These are phyloP conservation scores for Pisolithus albus DNA, from an alignment of 768 basidiomycete genomes.

Conservation along the genomic window DNA sequence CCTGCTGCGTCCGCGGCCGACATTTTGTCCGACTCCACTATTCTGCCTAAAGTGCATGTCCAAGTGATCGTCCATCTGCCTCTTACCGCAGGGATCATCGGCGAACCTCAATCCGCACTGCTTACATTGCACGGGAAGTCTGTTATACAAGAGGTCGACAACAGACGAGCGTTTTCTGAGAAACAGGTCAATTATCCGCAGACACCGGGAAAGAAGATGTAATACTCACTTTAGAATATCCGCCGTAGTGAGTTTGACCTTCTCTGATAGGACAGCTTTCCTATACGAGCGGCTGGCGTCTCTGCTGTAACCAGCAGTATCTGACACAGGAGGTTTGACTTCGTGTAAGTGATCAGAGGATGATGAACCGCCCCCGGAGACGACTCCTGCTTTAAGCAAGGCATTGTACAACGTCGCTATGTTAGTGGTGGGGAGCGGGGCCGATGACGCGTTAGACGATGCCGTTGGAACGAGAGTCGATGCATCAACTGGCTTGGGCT, in stretches of 20 bases:
- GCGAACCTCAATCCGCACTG: constrained; percentile 89
- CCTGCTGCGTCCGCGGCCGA: constrained; percentile 80
- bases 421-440: constrained; percentile 26
- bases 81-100: constrained; percentile 64
- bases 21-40: constrained; percentile 67
- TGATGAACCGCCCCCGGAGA: constrained; percentile 46
- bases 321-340: constrained; percentile 28
- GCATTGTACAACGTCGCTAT: constrained; percentile 59
- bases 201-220: neutral
- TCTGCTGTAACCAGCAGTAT: constrained; percentile 29
- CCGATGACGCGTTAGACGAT: constrained; percentile 19
- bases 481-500: constrained; percentile 22
- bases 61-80: constrained; percentile 77
- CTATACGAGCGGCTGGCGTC: constrained; percentile 55
- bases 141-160: constrained; percentile 63
- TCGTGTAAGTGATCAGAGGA: constrained; percentile 22
- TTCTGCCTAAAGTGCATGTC: constrained; percentile 98
- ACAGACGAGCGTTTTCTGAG: constrained; percentile 46
- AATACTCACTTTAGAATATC: constrained; percentile 63
- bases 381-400: constrained; percentile 74
- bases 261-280: constrained; percentile 49
- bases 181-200: constrained; percentile 5
- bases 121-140: constrained; percentile 78
- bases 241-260: constrained; percentile 55
- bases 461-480: constrained; percentile 23